A percentile compares a stretch with the other conserved stretches of the same genome.
Evolutionary conservation across 495 filamentous ascomycete genomes (phyloP).

Genomic region (Penicillium dipodomyicola): DNA sequence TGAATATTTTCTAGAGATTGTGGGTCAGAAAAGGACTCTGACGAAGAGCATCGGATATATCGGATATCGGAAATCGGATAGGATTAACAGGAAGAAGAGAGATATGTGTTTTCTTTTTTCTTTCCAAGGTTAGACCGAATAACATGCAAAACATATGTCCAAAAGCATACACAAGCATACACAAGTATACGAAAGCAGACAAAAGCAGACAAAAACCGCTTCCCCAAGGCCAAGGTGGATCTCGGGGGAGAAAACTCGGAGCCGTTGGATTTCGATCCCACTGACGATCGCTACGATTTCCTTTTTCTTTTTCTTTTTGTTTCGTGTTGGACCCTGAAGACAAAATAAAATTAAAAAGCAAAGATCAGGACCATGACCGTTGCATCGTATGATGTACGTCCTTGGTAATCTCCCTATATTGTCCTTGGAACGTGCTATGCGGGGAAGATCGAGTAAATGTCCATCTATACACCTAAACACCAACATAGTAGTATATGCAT

Average conservation of each 20-base stretch:
- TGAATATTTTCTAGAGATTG: background rate
- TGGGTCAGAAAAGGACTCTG: background rate
- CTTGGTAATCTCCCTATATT: background rate
- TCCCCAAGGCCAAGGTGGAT: constrained; percentile 5
- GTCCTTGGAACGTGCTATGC: constrained; percentile 17
- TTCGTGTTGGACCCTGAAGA: background rate
- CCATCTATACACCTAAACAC: too few relatives aligned
- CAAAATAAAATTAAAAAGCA: background rate
- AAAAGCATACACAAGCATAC: too few relatives aligned
- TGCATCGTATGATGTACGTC: background rate
- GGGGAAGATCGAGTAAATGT: constrained; percentile 10
- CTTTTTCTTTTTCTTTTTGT: background rate
- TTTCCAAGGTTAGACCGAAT: too few relatives aligned
- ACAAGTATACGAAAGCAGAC: too few relatives aligned
- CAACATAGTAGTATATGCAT: too few relatives aligned
- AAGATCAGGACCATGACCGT: background rate
- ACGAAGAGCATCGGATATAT: background rate
- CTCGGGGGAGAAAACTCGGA: constrained; percentile 35
- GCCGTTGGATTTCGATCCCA: constrained; percentile 22
- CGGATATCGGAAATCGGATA: background rate
- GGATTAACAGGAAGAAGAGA: too few relatives aligned
- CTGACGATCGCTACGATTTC: constrained; percentile 16
- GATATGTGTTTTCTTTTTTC: too few relatives aligned
- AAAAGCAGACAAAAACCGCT: too few relatives aligned
- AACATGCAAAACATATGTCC: too few relatives aligned